Evolutionary conservation across 768 basidiomycete species (phyloP).

Genomic region (Lactarius quietus): DNA sequence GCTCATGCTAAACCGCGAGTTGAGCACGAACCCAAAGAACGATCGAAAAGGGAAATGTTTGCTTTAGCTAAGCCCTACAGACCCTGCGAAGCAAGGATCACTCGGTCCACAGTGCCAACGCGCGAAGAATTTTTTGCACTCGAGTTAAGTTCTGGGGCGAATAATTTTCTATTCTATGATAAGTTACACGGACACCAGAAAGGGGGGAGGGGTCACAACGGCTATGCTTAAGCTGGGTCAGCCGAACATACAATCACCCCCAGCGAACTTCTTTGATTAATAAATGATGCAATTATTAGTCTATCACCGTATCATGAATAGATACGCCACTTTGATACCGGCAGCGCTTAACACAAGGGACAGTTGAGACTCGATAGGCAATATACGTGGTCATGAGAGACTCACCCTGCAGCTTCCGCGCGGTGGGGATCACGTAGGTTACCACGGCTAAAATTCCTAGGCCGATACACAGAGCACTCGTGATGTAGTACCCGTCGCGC

Average conservation of each 20-base stretch:
- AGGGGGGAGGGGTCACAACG: not conserved
- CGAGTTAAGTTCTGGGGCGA: not conserved
- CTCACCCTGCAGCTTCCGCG: constrained; percentile 82
- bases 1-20: too few species aligned
- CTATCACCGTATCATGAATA: constrained; percentile 38
- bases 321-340: constrained; percentile 69
- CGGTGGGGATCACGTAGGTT: constrained; percentile 78
- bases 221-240: too few species aligned
- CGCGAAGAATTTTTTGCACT: not conserved
- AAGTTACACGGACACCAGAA: not conserved
- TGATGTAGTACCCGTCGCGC: constrained; percentile 88
- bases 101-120: not conserved
- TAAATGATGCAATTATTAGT: not conserved
- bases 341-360: constrained; percentile 47
- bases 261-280: not conserved
- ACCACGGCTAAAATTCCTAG: constrained; percentile 74
- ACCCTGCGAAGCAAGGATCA: not conserved
- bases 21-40: too few species aligned
- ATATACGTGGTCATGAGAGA: constrained; percentile 4
- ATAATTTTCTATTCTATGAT: not conserved
- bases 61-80: too few species aligned
- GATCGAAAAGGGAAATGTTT: too few species aligned
- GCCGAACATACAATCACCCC: not conserved
- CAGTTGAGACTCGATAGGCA: not conserved
- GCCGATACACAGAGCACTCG: constrained; percentile 72